Conservation (phyloP, 768 basidiomycete species). For the Butyriboletus loyo region DNA sequence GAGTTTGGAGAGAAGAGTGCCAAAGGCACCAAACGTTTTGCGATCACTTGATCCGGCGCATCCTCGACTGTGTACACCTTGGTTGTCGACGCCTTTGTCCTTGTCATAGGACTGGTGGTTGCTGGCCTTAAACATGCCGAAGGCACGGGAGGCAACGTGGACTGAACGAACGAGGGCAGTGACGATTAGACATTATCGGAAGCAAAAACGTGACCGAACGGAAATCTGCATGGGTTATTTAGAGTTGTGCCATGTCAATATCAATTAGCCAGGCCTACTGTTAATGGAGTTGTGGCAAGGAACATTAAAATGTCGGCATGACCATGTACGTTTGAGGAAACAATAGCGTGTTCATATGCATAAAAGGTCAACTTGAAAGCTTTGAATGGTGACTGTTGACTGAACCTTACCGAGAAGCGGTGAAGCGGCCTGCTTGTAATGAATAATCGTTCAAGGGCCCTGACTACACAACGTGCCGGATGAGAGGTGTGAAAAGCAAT, state of each 20-base stretch:
- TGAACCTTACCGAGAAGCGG: too few relatives aligned
- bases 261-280: too few relatives aligned
- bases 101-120: conserved; percentile 9
- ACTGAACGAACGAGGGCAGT: not conserved
- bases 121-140: conserved; percentile 6
- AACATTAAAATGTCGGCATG: not conserved
- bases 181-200: not conserved
- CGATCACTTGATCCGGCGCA: conserved; percentile 28
- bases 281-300: not conserved
- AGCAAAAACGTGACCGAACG: not conserved
- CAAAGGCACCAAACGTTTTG: conserved; percentile 26
- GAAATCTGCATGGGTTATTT: not conserved
- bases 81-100: conserved; percentile 14
- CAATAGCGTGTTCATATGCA: too few relatives aligned
- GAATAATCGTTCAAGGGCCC: too few relatives aligned
- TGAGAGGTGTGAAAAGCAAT: not conserved
- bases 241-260: not conserved
- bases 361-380: too few relatives aligned
- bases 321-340: too few relatives aligned
- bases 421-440: too few relatives aligned
- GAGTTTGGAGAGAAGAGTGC: conserved; percentile 35
- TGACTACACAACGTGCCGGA: not conserved
- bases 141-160: not conserved
- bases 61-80: conserved; percentile 17
- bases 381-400: not conserved